These are phyloP conservation scores for Scheffersomyces segobiensis DNA, from an alignment of 1,139 yeast genomes.

Conservation along the genomic window DNA sequence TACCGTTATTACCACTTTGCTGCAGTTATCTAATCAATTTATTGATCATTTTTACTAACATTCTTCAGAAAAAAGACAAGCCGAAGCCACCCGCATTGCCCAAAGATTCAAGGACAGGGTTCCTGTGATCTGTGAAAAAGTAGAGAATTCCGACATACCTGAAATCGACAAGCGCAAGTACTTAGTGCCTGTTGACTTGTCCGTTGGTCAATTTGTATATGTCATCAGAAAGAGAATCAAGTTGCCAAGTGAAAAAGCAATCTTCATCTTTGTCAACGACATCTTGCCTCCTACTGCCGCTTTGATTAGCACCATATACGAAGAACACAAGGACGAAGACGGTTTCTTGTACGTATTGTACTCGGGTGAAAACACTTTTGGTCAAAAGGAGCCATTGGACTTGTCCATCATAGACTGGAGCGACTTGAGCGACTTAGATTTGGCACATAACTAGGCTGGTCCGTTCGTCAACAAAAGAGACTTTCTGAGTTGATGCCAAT, in stretches of 20 bases:
- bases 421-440: constrained; percentile 10
- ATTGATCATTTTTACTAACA: constrained; percentile 18
- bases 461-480: background rate
- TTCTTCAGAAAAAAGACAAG: constrained; percentile 79
- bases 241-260: constrained; percentile 96
- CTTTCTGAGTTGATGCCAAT: constrained; percentile 6
- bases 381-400: constrained; percentile 50
- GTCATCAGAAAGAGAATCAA: constrained; percentile 95
- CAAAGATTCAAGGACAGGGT: constrained; percentile 89
- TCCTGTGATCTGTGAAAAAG: constrained; percentile 97
- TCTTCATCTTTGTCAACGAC: constrained; percentile 93
- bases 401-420: constrained; percentile 8
- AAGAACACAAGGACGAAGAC: constrained; percentile 96
- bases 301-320: constrained; percentile 89
- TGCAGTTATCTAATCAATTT: background rate
- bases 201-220: constrained; percentile 97
- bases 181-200: constrained; percentile 91
- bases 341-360: constrained; percentile 94
- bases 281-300: constrained; percentile 98
- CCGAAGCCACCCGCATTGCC: constrained; percentile 90
- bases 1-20: no score
- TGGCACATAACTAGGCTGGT: constrained; percentile 1
- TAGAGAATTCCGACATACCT: constrained; percentile 93
- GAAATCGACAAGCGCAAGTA: constrained; percentile 97
- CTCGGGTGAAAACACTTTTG: constrained; percentile 85